phyloP scores from a whole-genome alignment of 148 eudicot species.

The Persicaria tinctoria region DNA sequence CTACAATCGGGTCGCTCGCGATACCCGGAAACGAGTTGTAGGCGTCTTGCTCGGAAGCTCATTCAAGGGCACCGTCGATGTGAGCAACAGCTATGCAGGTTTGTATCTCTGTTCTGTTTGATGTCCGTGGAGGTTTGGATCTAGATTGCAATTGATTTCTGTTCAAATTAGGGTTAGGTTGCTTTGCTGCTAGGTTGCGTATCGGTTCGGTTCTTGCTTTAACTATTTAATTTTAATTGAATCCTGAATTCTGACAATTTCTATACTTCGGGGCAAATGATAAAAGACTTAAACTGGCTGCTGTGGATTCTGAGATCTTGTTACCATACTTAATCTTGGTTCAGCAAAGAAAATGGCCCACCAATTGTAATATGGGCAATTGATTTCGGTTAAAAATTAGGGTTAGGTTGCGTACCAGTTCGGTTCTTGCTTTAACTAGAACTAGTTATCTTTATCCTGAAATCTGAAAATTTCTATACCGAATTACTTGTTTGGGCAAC shows the following conservation, averaged over 20 bases:
- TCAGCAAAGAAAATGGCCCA: neutral
- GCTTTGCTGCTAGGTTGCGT: neutral
- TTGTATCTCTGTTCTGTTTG: neutral
- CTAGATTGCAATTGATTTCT: neutral
- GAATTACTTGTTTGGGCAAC: no score
- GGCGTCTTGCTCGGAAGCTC: slow-evolving; percentile 85
- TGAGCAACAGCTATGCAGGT: slow-evolving; percentile 74
- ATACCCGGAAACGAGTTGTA: slow-evolving; percentile 85
- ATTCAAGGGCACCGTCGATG: slow-evolving; percentile 74
- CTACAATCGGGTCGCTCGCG: slow-evolving; percentile 96
- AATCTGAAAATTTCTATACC: no score
- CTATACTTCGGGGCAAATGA: no score
- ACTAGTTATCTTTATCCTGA: no score
- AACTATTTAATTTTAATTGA: neutral
- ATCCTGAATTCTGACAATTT: no score
- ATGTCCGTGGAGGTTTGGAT: slow-evolving; percentile 5
- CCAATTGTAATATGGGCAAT: neutral
- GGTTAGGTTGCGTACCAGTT: neutral
- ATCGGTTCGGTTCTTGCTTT: neutral
- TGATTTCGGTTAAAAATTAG: neutral
- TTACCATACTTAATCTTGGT: neutral
- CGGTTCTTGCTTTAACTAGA: neutral
- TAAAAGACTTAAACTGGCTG: no score
- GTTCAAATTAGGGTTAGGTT: neutral
- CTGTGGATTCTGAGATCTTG: no score